Conservation (phyloP, 2,329 filamentous ascomycete genomes). For the Ophiocordyceps unilateralis region DNA sequence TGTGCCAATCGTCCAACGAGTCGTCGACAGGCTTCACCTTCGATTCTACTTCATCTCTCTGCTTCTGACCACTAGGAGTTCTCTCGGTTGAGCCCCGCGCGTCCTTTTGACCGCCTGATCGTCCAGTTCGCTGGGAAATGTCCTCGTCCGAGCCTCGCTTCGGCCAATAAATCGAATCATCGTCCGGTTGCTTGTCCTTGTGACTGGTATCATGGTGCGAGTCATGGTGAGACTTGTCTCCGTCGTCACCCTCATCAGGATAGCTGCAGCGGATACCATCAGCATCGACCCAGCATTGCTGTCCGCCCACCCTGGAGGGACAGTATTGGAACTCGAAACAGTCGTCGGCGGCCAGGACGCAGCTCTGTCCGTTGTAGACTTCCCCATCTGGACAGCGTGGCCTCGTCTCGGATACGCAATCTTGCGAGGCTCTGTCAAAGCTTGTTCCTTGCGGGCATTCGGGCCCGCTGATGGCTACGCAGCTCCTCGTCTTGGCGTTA, state of each 20-base stretch:
- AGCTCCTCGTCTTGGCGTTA: not conserved
- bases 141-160: not conserved
- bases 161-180: not conserved
- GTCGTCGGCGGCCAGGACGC: not conserved
- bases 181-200: not conserved
- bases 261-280: not conserved
- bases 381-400: not conserved
- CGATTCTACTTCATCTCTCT: not conserved
- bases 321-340: not conserved
- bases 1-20: not conserved
- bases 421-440: not conserved
- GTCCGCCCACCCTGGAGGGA: not conserved
- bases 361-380: not conserved
- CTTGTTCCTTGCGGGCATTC: not conserved
- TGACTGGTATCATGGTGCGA: not conserved
- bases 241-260: not conserved
- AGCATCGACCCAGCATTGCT: not conserved
- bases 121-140: not conserved
- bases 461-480: not conserved
- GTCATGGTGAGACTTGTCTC: not conserved
- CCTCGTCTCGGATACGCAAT: not conserved
- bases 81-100: not conserved
- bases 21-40: not conserved
- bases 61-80: no score
- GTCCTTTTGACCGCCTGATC: not conserved